Evolutionary conservation across 352 stramenopile genomes (phyloP).

Genomic region (Pythium coloratum): DNA sequence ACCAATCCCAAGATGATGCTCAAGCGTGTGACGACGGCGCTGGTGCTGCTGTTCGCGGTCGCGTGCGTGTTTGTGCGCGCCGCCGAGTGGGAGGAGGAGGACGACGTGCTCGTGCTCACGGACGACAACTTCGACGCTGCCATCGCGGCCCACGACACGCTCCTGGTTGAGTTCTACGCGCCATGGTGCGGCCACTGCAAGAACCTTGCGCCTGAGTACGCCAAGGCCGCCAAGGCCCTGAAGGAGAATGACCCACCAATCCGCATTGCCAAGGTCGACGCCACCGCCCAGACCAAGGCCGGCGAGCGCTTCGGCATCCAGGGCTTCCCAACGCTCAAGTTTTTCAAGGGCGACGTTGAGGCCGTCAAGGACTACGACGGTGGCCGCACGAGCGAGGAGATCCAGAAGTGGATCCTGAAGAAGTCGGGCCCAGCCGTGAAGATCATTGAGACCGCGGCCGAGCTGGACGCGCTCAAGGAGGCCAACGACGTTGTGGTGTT

Average conservation of each 20-base stretch:
- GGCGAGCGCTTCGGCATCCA: slow-evolving; percentile 80
- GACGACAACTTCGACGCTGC: slow-evolving; percentile 92
- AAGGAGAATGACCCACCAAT: slow-evolving; percentile 73
- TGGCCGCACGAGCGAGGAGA: slow-evolving; percentile 82
- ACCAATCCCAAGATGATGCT: slow-evolving; percentile 47
- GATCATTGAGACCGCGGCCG: slow-evolving; percentile 69
- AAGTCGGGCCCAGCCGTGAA: slow-evolving; percentile 89
- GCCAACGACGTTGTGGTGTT: slow-evolving; percentile 88
- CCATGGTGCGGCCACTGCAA: slow-evolving; percentile 58
- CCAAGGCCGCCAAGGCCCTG: slow-evolving; percentile 81
- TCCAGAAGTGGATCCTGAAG: slow-evolving; percentile 90
- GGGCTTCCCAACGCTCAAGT: slow-evolving; percentile 93
- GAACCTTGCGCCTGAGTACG: slow-evolving; percentile 85
- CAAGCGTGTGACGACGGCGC: slow-evolving; percentile 48
- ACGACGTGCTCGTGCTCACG: slow-evolving; percentile 90
- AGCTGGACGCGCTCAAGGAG: slow-evolving; percentile 79
- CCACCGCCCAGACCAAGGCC: slow-evolving; percentile 79
- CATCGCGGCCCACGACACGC: slow-evolving; percentile 75
- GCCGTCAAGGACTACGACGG: slow-evolving; percentile 87
- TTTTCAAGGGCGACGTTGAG: slow-evolving; percentile 88
- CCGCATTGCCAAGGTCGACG: slow-evolving; percentile 89
- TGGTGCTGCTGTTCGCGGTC: slow-evolving; percentile 54
- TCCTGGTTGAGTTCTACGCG: slow-evolving; percentile 84
- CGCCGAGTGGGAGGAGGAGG: slow-evolving; percentile 80
- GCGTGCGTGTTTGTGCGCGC: slow-evolving; percentile 41